Evolutionary conservation across 805 yeast genomes (phyloP).

Genomic region (Candida parachauliodes): DNA sequence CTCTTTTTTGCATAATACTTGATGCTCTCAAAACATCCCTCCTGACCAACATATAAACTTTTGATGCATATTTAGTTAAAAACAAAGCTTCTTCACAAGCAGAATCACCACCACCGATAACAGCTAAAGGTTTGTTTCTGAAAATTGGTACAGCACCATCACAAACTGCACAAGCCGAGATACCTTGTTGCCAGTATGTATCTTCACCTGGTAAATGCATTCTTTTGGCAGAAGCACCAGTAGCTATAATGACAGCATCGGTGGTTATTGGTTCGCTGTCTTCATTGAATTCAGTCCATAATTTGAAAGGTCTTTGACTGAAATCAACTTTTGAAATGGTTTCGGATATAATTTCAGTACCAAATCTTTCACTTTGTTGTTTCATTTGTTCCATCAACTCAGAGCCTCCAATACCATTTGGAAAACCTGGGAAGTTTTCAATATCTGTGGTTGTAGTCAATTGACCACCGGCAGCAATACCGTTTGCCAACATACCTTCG

Average conservation of each 20-base stretch:
- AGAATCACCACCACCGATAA: constrained; percentile 98
- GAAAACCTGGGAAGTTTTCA: constrained; percentile 99
- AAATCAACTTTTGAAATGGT: constrained; percentile 92
- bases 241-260: constrained; percentile 89
- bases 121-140: constrained; percentile 97
- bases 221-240: constrained; percentile 98
- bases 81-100: constrained; percentile 99
- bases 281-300: constrained; percentile 95
- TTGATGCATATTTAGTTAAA: constrained; percentile 95
- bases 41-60: constrained; percentile 90
- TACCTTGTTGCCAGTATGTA: constrained; percentile 97
- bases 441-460: constrained; percentile 97
- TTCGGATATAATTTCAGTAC: constrained; percentile 92
- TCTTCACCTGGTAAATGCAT: constrained; percentile 95
- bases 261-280: constrained; percentile 88
- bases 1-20: constrained; percentile 95
- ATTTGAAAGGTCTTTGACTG: constrained; percentile 84
- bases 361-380: constrained; percentile 80
- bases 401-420: constrained; percentile 83
- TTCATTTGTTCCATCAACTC: constrained; percentile 93
- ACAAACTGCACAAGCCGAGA: constrained; percentile 99
- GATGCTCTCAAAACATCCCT: constrained; percentile 94
- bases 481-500: constrained; percentile 97
- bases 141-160: constrained; percentile 99
- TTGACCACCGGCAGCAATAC: constrained; percentile 99